Evolutionary conservation across 306 rosid genomes (phyloP), one percentile per base, ranked within the genome.

Genomic region (Quercus cerris): DNA sequence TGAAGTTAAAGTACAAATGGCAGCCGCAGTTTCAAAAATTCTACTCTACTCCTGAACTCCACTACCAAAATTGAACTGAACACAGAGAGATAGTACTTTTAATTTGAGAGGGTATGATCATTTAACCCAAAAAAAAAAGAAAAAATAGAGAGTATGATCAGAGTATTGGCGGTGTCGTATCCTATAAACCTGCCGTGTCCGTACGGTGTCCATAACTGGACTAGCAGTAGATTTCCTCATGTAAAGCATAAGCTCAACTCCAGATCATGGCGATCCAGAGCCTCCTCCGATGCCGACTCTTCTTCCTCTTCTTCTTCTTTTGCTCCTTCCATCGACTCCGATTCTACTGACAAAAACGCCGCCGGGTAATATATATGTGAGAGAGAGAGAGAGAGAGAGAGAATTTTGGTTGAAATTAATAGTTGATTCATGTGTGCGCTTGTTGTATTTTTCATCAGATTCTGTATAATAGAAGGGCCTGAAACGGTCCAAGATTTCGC

Each of bases 381-480:
- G 46, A 41, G 7, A 0, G 44, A 7, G 46, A 38, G 6, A 30
- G 33, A 31, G 33, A 33, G 41, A 35, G 44, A 1, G 46, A 38
- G 46, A 41, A 8, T n/a, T 23, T 20, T 82, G 38, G 23, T 15
- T 54, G 5, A 71, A 27, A 19, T 41, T 28, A 18, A 3, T 59
- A 44, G 15, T 22, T 2, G 35, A 15, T 59, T 68, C 11, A 52
- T 81, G 23, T 23, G 5, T 17, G 15, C 13, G 20, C 28, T 22
- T 52, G 20, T 19, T 80, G 77, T 11, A 59, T 74, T n/a, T 62
- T 10, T 52, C 11, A 56, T 77, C 85, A 95, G 97, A 63, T 95
- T 95, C 68, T 95, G 99, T 84, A 95, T 95, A 78, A 95, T 95
- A 62, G 99, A 95, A 85, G 99, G 98, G 27, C 99, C 98, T 1